A percentile compares a stretch with the other conserved stretches of the same genome.
Conservation (phyloP, 306 rosid species). For the Dalbergia oliveri region DNA sequence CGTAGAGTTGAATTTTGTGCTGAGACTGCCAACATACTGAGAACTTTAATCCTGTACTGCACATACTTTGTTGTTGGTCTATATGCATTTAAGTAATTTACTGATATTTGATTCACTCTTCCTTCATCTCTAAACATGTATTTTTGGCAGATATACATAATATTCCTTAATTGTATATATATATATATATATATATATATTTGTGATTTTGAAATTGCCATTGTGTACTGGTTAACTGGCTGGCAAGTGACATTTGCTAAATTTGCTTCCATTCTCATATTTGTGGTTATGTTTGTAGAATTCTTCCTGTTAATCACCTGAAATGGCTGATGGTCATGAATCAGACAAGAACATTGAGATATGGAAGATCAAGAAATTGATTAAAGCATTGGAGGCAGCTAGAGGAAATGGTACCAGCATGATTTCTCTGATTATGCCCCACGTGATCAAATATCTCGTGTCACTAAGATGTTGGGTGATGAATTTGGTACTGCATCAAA, state of each 20-base stretch:
- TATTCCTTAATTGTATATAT: too few relatives aligned
- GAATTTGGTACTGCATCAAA: conserved; percentile 97
- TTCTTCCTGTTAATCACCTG: background rate
- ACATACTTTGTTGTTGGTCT: conserved; percentile 4
- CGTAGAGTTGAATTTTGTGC: conserved; percentile 21
- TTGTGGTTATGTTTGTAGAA: conserved; percentile 42
- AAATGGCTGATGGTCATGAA: conserved; percentile 83
- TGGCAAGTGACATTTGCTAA: background rate
- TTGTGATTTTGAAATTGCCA: conserved; percentile 17
- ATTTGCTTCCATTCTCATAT: conserved; percentile 21
- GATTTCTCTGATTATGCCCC: conserved; percentile 98
- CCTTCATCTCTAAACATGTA: background rate
- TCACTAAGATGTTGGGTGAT: conserved; percentile 94
- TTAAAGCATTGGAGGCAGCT: conserved; percentile 87
- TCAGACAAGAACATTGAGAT: conserved; percentile 93
- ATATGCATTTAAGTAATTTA: background rate
- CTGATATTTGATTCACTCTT: conserved; percentile 15
- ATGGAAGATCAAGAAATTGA: conserved; percentile 94
- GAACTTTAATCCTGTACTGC: background rate
- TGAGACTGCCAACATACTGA: background rate
- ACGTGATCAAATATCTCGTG: conserved; percentile 87
- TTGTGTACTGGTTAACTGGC: conserved; percentile 11
- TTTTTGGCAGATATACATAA: conserved; percentile 17
- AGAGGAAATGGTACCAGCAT: conserved; percentile 95
- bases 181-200: too few relatives aligned